A percentile compares a stretch with the other conserved stretches of the same genome.
Conservation (phyloP, 768 basidiomycete species). For the Boletus huronensis region DNA sequence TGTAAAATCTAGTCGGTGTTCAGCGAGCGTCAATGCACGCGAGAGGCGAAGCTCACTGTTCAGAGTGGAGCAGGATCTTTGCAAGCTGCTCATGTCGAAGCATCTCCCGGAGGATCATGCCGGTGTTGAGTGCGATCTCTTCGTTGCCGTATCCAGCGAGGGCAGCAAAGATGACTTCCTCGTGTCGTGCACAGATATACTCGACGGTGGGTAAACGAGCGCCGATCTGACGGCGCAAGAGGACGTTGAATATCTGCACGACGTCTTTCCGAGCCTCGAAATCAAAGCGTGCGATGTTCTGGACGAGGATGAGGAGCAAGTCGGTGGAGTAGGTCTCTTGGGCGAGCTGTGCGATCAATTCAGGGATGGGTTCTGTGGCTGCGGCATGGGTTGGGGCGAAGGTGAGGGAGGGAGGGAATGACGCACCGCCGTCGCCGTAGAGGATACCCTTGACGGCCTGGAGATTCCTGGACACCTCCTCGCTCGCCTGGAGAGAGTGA, state of each 20-base stretch:
- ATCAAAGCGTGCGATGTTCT: slow-evolving; percentile 82
- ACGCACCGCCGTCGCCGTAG: slow-evolving; percentile 82
- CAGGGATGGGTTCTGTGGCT: slow-evolving; percentile 71
- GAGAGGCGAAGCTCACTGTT: slow-evolving; percentile 66
- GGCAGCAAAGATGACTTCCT: slow-evolving; percentile 75
- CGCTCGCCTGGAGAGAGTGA: slow-evolving; percentile 58
- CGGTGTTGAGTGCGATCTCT: slow-evolving; percentile 94
- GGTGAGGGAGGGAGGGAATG: background rate
- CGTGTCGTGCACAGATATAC: slow-evolving; percentile 75
- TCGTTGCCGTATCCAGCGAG: slow-evolving; percentile 93
- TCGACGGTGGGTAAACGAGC: slow-evolving; percentile 95
- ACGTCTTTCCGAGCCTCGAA: slow-evolving; percentile 91
- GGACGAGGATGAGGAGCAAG: slow-evolving; percentile 75
- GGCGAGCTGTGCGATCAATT: slow-evolving; percentile 89
- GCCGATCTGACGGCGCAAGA: slow-evolving; percentile 89
- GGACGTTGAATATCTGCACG: slow-evolving; percentile 85
- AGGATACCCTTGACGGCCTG: slow-evolving; percentile 88
- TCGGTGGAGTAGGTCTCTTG: slow-evolving; percentile 95
- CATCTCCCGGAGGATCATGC: slow-evolving; percentile 98
- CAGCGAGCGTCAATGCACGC: background rate
- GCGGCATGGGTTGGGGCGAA: slow-evolving; percentile 1
- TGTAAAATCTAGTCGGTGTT: slow-evolving; percentile 73
- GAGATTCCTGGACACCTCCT: slow-evolving; percentile 86
- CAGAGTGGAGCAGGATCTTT: slow-evolving; percentile 87
- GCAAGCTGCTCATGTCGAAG: slow-evolving; percentile 87